These are phyloP conservation scores for Taphrina wiesneri DNA, from an alignment of 1,139 yeast species.

Conservation along the genomic window DNA sequence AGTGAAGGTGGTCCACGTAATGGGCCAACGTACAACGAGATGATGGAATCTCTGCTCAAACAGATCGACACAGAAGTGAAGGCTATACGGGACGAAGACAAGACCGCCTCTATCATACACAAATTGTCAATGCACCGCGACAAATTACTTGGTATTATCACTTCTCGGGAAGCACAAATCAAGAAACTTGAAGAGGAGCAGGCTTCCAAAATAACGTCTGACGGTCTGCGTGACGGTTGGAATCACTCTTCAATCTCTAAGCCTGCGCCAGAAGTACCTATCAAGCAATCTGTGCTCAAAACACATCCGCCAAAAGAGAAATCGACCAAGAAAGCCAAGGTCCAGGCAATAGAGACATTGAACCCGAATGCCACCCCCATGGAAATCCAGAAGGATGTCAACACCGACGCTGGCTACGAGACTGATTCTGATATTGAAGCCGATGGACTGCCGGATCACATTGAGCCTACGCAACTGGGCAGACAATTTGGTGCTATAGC, in stretches of 20 bases:
- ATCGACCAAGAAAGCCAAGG: constrained; percentile 1
- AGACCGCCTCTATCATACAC: constrained; percentile 40
- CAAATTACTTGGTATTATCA: constrained; percentile 48
- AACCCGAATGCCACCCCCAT: constrained; percentile 42
- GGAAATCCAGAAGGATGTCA: constrained; percentile 36
- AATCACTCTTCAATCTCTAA: constrained; percentile 79
- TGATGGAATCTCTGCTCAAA: constrained; percentile 83
- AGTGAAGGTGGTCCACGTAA: constrained; percentile 55
- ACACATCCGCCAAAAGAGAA: constrained; percentile 22
- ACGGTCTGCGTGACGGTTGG: constrained; percentile 91
- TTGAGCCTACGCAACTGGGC: constrained; percentile 64
- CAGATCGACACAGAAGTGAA: constrained; percentile 64
- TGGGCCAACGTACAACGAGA: constrained; percentile 82
- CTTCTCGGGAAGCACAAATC: constrained; percentile 67
- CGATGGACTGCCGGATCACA: constrained; percentile 47
- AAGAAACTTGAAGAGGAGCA: constrained; percentile 70
- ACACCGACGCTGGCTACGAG: constrained; percentile 34
- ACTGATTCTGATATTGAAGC: constrained; percentile 29
- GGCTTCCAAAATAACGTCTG: constrained; percentile 74
- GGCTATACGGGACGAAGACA: constrained; percentile 43
- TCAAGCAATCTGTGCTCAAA: constrained; percentile 37
- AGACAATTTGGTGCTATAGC: constrained; percentile 62
- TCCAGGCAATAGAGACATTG: constrained; percentile 47
- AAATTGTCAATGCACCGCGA: constrained; percentile 45
- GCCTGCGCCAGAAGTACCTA: constrained; percentile 40